Conservation (phyloP, 2,329 filamentous ascomycete genomes). For the Alternaria triticina region DNA sequence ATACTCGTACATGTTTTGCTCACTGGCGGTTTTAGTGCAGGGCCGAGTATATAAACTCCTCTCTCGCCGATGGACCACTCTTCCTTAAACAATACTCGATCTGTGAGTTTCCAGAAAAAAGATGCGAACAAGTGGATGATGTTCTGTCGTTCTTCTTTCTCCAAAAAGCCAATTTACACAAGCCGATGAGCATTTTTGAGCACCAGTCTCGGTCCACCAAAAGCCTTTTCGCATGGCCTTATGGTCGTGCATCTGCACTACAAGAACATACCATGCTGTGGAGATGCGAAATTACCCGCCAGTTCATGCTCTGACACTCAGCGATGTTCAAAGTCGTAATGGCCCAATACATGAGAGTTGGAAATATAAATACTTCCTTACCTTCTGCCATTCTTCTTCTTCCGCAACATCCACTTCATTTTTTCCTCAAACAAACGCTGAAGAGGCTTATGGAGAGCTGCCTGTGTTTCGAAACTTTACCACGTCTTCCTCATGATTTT, state of each 20-base stretch:
- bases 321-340: fast-evolving
- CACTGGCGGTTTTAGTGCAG: too few species aligned
- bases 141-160: not conserved
- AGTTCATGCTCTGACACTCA: not conserved
- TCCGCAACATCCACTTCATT: not conserved
- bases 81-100: too few species aligned
- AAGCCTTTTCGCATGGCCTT: not conserved
- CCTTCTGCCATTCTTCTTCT: not conserved
- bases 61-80: too few species aligned
- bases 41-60: too few species aligned
- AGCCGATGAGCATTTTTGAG: fast-evolving
- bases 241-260: not conserved
- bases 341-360: not conserved
- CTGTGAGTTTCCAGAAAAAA: too few species aligned
- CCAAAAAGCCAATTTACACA: not conserved
- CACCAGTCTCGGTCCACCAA: not conserved
- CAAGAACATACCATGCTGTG: not conserved
- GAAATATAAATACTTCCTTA: not conserved
- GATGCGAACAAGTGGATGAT: too few species aligned
- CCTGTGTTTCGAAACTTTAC: too few species aligned
- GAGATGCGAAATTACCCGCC: not conserved
- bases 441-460: not conserved
- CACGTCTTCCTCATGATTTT: too few species aligned
- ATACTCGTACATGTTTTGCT: too few species aligned
- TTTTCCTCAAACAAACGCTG: not conserved